These are phyloP conservation scores for Boletus pseudopeckii DNA, from an alignment of 768 basidiomycete species.

Conservation along the genomic window DNA sequence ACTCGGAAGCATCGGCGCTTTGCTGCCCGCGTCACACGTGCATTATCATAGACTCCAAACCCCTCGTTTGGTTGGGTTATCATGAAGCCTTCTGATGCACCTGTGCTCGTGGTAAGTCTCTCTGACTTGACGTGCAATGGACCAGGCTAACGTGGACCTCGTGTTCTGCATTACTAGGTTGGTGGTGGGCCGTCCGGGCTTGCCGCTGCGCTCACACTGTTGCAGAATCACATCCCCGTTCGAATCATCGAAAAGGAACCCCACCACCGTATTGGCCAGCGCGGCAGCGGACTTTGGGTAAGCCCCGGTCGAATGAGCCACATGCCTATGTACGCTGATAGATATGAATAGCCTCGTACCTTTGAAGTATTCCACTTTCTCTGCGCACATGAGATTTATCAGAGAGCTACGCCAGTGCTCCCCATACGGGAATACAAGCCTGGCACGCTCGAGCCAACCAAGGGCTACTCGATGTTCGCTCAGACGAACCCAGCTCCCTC, in stretches of 20 bases:
- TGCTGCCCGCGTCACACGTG: too few species aligned
- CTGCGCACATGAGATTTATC: slow-evolving; percentile 35
- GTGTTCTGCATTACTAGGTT: slow-evolving; percentile 6
- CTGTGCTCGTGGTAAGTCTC: slow-evolving; percentile 20
- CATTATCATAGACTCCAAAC: neutral
- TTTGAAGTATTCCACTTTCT: slow-evolving; percentile 43
- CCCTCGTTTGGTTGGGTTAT: neutral
- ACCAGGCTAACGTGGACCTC: neutral
- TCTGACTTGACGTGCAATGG: neutral
- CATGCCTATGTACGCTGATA: neutral
- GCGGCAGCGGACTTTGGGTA: slow-evolving; percentile 40
- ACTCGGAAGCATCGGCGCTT: neutral
- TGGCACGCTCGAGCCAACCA: slow-evolving; percentile 14
- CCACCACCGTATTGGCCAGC: slow-evolving; percentile 35
- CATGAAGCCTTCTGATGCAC: slow-evolving; percentile 10
- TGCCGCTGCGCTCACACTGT: slow-evolving; percentile 30
- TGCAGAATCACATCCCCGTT: slow-evolving; percentile 45
- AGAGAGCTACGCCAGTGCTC: slow-evolving; percentile 25
- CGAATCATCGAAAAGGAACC: slow-evolving; percentile 50
- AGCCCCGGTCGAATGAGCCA: neutral
- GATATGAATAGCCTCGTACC: slow-evolving; percentile 29
- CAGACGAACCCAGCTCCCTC: slow-evolving; percentile 23
- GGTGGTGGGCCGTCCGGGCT: slow-evolving; percentile 34
- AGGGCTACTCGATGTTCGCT: neutral
- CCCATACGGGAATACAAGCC: slow-evolving; percentile 35